Base-by-base conservation (phyloP, 2,329 filamentous ascomycete species). In the Xylariaceae sp. region DNA sequence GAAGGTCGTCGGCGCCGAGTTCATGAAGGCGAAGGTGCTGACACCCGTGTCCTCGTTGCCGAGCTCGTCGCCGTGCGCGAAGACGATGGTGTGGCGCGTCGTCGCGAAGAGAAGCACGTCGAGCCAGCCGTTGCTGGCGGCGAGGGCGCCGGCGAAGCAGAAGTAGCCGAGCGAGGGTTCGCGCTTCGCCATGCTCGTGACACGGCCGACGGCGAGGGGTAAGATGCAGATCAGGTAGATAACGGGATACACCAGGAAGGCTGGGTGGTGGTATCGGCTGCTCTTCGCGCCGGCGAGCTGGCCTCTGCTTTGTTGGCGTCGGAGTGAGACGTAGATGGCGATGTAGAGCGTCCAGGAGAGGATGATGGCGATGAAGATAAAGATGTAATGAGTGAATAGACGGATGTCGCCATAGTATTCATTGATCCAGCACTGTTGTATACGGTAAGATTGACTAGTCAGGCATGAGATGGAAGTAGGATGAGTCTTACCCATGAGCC, bases 181-280 rank as follows among this genome's bases (percentile, higher is more conserved):
- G 8, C 75, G 72, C 0, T 82, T 81, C 0, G 81, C 78, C 81
- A 89, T 87, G 17, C 79, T 80, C 13, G 81, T 80, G 67, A 89
- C 85, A 60, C 87, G 82, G 11, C 85, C 84, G 0, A 82, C 77
- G 3, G 86, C 85, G 0, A 90, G 76, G 0, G 87, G 87, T 0
- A 86, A 77, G 0, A 87, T 89, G 68, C 87, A 87, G n/a, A 87
- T 66, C 5, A 88, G 78, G 69, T 89, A 89, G 63, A 89, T 85
- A 64, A 87, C 68, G 0, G 87, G 87, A 61, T 90, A 90, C 6
- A 88, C 77, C 35, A 88, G 83, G 62, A 88, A 84, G 7, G 82
- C 77, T 4, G 78, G 78, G 61, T 81, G 72, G 23, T 63, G 72
- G 44, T 63, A 57, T 7, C 53, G 53, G n/a, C 34, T 59, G 48